Evolutionary conservation across 164 flowering plant genomes (phyloP), one percentile per base, ranked within the genome.

Genomic region (Amborella trichopoda): DNA sequence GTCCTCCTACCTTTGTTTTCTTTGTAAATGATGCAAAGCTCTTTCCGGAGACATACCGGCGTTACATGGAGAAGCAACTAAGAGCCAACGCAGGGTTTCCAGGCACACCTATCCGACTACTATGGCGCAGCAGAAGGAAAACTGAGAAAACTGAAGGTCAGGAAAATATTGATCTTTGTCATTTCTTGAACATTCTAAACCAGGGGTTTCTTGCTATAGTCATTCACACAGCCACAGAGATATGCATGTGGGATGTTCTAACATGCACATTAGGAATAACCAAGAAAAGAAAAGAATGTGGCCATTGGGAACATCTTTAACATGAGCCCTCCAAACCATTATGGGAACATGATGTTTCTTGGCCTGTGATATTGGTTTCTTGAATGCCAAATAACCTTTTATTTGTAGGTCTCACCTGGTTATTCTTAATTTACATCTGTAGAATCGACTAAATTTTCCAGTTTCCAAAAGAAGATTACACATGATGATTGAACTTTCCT

Each of bases 1-100:
- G 94, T 46, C 99, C 99, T 44, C 99, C 99, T 12, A 88, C 99
- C 27, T 93, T 93, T 62, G 96, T 93, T 34, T 88, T 93, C 77
- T 93, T 93, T 73, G 99, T 93, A 11, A 88, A 93, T 64, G 96
- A 93, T 70, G 75, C 99, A 62, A 85, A 88, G 47, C 91, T 93
- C 48, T 93, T 93, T 50, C 62, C 91, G 5, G 94, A 81, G 46
- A 80, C 91, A 19, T 93, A 84, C 55, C 75, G 89, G 20, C 79
- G 99, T 17, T 93, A 82, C 53, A 78, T 93, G 95, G 99, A 88
- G 76, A 93, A 88, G 70, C 94, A 93, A 59, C 74, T 93, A 11
- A 82, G 96, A 3, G 2, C 77, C 14, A 69, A 86, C 74, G 99
- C 86, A 17, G 99, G 99, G 5, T 93, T 82, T 59, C 5, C 78